Evolutionary conservation across 805 yeast species (phyloP).

Genomic region (Saccharomycopsis selenospora): DNA sequence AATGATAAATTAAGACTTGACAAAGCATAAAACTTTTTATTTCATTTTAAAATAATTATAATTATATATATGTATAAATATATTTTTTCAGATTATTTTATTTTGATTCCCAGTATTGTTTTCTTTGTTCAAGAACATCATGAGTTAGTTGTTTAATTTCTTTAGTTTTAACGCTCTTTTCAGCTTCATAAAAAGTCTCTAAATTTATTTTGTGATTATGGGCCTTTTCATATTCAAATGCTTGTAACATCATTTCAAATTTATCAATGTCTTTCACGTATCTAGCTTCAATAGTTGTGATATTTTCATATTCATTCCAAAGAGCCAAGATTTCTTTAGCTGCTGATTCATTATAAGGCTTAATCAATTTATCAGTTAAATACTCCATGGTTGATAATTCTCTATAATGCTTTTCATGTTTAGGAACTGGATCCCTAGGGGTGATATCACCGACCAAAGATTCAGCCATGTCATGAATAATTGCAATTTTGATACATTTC

Average conservation of each 20-base stretch:
- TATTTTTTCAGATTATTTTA: no score
- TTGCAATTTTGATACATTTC: constrained; percentile 76
- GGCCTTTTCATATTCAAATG: constrained; percentile 74
- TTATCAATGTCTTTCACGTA: constrained; percentile 94
- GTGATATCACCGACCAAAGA: constrained; percentile 91
- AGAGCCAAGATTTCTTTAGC: constrained; percentile 58
- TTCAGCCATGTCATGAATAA: constrained; percentile 94
- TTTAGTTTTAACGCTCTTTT: constrained; percentile 54
- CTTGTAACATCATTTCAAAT: constrained; percentile 75
- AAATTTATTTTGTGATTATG: constrained; percentile 48
- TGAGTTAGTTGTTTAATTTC: constrained; percentile 68
- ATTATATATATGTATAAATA: no score
- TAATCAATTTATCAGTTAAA: constrained; percentile 47
- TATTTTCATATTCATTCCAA: constrained; percentile 88
- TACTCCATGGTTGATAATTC: constrained; percentile 69
- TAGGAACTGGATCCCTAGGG: constrained; percentile 66
- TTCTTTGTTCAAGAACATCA: constrained; percentile 44
- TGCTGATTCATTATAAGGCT: constrained; percentile 55
- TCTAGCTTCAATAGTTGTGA: constrained; percentile 71
- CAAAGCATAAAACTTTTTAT: constrained; percentile 41
- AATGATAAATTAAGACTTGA: constrained; percentile 61
- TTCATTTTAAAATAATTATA: no score
- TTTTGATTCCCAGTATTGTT: constrained; percentile 31
- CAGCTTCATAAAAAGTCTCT: constrained; percentile 61
- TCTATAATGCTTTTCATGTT: constrained; percentile 76